Evolutionary conservation across 2,329 filamentous ascomycete species (phyloP).

Genomic region (Teratosphaeria nubilosa): DNA sequence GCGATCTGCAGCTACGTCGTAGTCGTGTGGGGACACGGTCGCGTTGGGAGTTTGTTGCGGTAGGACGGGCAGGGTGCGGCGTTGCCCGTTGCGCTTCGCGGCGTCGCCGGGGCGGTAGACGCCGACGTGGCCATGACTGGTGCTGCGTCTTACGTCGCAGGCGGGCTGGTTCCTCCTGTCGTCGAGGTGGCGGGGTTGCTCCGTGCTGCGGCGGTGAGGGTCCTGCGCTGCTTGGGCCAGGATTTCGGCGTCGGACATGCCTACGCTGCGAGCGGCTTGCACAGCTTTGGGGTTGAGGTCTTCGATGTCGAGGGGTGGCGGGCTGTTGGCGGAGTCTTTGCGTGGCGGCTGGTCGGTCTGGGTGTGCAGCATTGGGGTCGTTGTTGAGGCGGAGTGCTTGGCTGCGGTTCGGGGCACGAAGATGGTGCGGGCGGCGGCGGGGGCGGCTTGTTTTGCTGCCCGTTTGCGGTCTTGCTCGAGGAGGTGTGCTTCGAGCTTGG

Average conservation of each 20-base stretch:
- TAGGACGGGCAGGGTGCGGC: neutral
- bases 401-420: neutral
- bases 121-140: no score
- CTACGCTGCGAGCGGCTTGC: conserved; percentile 1
- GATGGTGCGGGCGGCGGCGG: neutral
- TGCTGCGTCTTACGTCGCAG: neutral
- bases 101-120: conserved; percentile 9
- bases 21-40: neutral
- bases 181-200: no score
- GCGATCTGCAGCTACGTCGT: neutral
- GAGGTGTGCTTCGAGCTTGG: neutral
- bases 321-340: neutral
- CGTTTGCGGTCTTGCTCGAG: neutral
- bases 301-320: neutral
- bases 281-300: conserved; percentile 3
- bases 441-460: neutral
- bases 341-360: neutral
- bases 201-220: no score
- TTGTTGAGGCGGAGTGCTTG: neutral
- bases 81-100: conserved; percentile 2
- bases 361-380: neutral
- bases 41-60: neutral
- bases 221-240: no score
- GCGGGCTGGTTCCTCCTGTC: no score
- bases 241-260: neutral